phyloP scores from a whole-genome alignment of 2,329 filamentous ascomycete genomes.

The Microdochium trichocladiopsis region DNA sequence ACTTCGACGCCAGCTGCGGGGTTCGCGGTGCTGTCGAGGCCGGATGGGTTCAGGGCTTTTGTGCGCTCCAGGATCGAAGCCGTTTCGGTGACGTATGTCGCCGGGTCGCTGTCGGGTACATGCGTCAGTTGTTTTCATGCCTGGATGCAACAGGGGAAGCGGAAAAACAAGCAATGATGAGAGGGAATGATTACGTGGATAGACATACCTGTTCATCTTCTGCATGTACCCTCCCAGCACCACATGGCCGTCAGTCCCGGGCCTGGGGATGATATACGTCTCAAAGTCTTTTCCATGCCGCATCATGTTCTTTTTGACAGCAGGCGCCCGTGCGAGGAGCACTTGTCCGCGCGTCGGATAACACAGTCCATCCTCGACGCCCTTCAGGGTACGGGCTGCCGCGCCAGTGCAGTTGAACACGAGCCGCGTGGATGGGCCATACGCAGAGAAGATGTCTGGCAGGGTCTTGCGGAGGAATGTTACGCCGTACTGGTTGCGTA shows the following conservation, averaged over 20 bases:
- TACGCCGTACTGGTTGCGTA: slow-evolving; percentile 21
- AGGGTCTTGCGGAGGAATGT: slow-evolving; percentile 21
- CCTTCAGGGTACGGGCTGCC: slow-evolving; percentile 22
- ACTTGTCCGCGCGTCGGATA: slow-evolving; percentile 33
- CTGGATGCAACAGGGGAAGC: no score
- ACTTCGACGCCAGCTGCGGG: slow-evolving; percentile 14
- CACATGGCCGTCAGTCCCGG: slow-evolving; percentile 25
- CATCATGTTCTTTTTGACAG: slow-evolving; percentile 27
- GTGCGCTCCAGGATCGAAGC: slow-evolving; percentile 28
- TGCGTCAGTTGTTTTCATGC: neutral
- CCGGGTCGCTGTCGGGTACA: slow-evolving; percentile 16
- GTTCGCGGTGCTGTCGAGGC: slow-evolving; percentile 13
- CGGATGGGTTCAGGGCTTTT: slow-evolving; percentile 15
- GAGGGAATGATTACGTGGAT: neutral
- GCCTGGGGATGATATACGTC: slow-evolving; percentile 31
- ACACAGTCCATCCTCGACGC: slow-evolving; percentile 28
- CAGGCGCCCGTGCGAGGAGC: slow-evolving; percentile 24
- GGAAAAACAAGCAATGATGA: neutral
- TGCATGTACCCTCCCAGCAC: slow-evolving; percentile 32
- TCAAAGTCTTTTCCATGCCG: slow-evolving; percentile 28
- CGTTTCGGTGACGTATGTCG: slow-evolving; percentile 27
- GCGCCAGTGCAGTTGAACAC: slow-evolving; percentile 29
- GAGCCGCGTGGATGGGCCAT: slow-evolving; percentile 15
- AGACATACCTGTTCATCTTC: slow-evolving; percentile 21
- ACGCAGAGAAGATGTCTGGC: slow-evolving; percentile 16